Evolutionary conservation across 495 filamentous ascomycete species (phyloP).

Genomic region (Penicillium canescens): DNA sequence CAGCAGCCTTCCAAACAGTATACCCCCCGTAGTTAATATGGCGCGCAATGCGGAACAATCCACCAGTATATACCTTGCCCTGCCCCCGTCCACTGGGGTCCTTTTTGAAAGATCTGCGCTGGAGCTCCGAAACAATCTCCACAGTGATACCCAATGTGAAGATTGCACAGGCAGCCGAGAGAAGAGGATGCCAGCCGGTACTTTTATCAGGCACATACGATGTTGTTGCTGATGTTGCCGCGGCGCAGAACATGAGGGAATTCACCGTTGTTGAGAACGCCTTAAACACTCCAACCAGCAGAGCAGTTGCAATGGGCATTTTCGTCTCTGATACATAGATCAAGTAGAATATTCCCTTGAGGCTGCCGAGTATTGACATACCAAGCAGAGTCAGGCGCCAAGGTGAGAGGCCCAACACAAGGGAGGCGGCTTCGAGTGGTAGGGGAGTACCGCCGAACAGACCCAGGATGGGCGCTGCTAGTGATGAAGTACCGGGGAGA

Average conservation of each 20-base stretch:
- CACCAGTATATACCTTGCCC: neutral
- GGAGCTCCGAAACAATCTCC: neutral
- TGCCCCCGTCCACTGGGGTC: neutral
- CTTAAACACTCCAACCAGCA: neutral
- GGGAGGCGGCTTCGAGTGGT: neutral
- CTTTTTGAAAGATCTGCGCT: slow-evolving; percentile 1
- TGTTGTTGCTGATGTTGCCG: neutral
- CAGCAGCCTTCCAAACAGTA: neutral
- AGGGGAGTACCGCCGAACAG: neutral
- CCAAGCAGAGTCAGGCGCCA: neutral
- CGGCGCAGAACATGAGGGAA: neutral
- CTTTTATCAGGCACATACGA: neutral
- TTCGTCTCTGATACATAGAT: neutral
- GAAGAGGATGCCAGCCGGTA: neutral
- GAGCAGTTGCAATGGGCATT: slow-evolving; percentile 1
- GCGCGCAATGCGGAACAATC: neutral
- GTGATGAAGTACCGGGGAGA: neutral
- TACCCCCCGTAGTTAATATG: neutral
- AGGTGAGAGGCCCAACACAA: neutral
- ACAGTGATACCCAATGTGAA: slow-evolving; percentile 1
- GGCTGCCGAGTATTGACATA: neutral
- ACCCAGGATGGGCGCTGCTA: neutral
- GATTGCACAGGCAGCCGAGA: neutral
- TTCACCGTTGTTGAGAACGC: neutral
- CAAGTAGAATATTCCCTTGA: neutral